A percentile compares a stretch with the other conserved stretches of the same genome.
phyloP scores from a whole-genome alignment of 2,329 filamentous ascomycete species.

The Clarireedia sp. region DNA sequence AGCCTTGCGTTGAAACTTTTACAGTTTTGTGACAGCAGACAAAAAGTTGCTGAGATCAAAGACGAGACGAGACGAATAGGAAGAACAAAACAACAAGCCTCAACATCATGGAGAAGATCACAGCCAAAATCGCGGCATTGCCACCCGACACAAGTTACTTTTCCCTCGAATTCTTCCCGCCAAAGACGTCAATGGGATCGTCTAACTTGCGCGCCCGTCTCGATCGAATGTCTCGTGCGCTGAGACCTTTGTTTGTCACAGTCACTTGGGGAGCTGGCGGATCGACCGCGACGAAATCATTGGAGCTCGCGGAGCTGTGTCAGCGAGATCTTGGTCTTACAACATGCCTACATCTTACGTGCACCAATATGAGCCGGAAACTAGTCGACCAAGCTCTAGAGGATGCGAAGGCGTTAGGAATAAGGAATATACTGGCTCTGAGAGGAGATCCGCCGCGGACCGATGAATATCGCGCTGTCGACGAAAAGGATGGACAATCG shows the following conservation, averaged over 20 bases:
- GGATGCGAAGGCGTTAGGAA: conserved; percentile 81
- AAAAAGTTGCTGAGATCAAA: too few relatives aligned
- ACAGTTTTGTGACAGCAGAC: not conserved
- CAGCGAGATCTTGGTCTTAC: conserved; percentile 87
- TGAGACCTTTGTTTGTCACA: conserved; percentile 89
- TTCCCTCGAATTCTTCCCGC: conserved; percentile 98
- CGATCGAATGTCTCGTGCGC: conserved; percentile 85
- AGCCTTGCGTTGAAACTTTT: not conserved
- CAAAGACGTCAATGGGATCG: conserved; percentile 93
- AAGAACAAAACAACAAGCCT: not conserved
- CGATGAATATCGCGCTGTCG: conserved; percentile 73
- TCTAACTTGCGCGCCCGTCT: conserved; percentile 88
- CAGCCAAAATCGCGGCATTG: conserved; percentile 88
- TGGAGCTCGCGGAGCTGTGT: conserved; percentile 91
- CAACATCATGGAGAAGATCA: conserved; percentile 61
- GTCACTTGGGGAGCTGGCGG: conserved; percentile 98
- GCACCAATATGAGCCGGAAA: conserved; percentile 89
- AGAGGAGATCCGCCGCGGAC: conserved; percentile 84
- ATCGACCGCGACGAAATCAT: conserved; percentile 80
- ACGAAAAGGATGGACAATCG: conserved; percentile 47
- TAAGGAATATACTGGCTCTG: conserved; percentile 88
- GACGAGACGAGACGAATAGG: too few relatives aligned
- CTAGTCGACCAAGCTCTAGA: conserved; percentile 84
- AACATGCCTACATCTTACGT: conserved; percentile 92
- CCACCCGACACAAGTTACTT: conserved; percentile 78